These are phyloP conservation scores for Chamaenerion angustifolium DNA, from an alignment of 345 rosid species.

Conservation along the genomic window DNA sequence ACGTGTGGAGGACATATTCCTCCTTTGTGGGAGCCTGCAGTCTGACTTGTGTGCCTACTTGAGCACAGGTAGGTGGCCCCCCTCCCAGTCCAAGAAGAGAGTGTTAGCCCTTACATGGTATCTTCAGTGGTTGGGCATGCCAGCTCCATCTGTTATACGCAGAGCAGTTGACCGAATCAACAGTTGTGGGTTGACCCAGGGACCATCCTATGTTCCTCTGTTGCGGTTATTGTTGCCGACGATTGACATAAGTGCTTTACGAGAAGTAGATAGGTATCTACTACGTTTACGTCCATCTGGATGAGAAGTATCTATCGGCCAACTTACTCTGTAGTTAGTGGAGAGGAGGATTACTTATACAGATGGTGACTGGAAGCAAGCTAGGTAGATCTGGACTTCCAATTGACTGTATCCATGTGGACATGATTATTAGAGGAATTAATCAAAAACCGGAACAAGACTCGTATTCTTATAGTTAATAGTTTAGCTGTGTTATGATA, in stretches of 20 bases:
- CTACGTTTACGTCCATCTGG: neutral
- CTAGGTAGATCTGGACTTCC: no score
- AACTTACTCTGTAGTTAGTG: no score
- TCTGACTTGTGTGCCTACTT: slow-evolving; percentile 32
- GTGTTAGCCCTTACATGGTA: slow-evolving; percentile 57
- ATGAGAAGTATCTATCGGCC: no score
- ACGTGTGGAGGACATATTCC: slow-evolving; percentile 56
- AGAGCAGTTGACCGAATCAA: slow-evolving; percentile 34
- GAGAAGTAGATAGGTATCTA: slow-evolving; percentile 35
- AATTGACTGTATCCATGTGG: no score
- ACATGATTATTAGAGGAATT: no score
- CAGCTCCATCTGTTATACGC: slow-evolving; percentile 40
- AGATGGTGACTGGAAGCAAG: no score
- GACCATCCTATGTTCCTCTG: slow-evolving; percentile 33
- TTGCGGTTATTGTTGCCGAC: slow-evolving; percentile 56
- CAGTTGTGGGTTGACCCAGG: slow-evolving; percentile 13
- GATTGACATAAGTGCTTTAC: slow-evolving; percentile 38
- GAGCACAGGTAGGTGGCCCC: slow-evolving; percentile 55
- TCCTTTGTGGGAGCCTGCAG: slow-evolving; percentile 23
- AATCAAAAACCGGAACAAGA: no score
- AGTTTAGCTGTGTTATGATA: no score
- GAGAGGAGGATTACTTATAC: no score
- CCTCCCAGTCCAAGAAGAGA: slow-evolving; percentile 20
- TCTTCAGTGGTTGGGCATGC: slow-evolving; percentile 67
- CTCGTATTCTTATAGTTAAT: no score